Evolutionary conservation across 2,329 filamentous ascomycete genomes (phyloP), one percentile per base, ranked within the genome.

Genomic region (Xylariales sp.): DNA sequence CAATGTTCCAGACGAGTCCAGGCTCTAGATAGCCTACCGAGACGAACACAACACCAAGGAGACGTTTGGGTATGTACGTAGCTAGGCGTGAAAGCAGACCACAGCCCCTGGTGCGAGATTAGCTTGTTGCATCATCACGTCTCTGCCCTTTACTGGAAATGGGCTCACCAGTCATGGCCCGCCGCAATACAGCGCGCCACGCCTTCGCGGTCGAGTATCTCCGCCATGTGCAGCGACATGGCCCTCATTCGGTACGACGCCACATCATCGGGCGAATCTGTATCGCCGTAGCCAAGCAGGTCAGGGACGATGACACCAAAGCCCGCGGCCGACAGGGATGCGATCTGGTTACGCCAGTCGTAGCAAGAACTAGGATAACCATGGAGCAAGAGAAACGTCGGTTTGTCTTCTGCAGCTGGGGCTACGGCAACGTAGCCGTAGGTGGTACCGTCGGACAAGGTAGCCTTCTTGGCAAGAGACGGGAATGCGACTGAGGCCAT

Each of bases 301-400:
- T 74, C 70, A 0, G 61, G 62, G 0, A 58, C 68, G 1, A 74
- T 36, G 10, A 73, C 51, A 0, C 71, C 70, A 41, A 71, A 66
- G 1, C 67, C 68, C 2, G 45, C 24, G 0, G 52, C 39, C 1
- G 53, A 47, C 37, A 73, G 61, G 41, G 59, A 46, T 0, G 42
- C 28, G 4, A 69, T 54, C 41, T 71, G 40, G 33, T 50, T 38
- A 14, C 41, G 45, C 51, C 49, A 51, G 34, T 46, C 42, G 40
- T 47, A 44, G 28, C 47, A 39, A 3, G 47, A 43, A 38, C 43
- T 44, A 3, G 51, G 51, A n/a, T 38, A 47, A 20, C 51, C 51
- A 37, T 53, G 51, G 15, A 53, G 43, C 11, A 53, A 39, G 14
- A 53, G 43, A 21, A 53, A 43, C 0, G 49, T 50, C 4, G 49